Conservation (phyloP, 2,329 filamentous ascomycete species). For the Camptophora hylomeconis region DNA sequence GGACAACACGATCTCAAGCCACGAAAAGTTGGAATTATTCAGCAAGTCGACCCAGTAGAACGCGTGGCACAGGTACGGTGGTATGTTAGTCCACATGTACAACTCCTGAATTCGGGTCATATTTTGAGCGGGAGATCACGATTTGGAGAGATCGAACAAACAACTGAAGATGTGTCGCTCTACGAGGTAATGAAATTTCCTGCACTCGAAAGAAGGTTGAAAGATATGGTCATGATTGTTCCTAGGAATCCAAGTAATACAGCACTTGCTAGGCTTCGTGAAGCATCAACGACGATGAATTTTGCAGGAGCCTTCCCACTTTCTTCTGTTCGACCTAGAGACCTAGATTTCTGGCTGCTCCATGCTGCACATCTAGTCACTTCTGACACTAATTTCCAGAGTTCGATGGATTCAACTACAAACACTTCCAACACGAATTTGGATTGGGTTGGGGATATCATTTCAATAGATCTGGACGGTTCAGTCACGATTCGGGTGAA, state of each 20-base stretch:
- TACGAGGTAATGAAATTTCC: conserved; percentile 43
- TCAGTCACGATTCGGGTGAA: conserved; percentile 41
- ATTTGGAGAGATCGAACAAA: conserved; percentile 29
- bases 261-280: neutral
- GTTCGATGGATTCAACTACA: neutral
- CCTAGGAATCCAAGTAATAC: conserved; percentile 13
- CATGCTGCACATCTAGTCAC: conserved; percentile 1
- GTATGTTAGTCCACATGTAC: conserved; percentile 31
- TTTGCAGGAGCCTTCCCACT: no score
- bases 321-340: conserved; percentile 1
- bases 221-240: conserved; percentile 40
- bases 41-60: conserved; percentile 41
- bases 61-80: conserved; percentile 44
- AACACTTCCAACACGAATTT: conserved; percentile 7
- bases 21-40: conserved; percentile 42
- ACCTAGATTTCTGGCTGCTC: conserved; percentile 3
- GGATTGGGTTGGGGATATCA: conserved; percentile 45
- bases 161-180: conserved; percentile 40
- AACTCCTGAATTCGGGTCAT: conserved; percentile 21
- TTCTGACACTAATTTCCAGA: no score
- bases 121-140: conserved; percentile 29
- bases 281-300: conserved; percentile 2
- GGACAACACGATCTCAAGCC: conserved; percentile 24
- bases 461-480: conserved; percentile 41
- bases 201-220: conserved; percentile 35